Evolutionary conservation across 768 basidiomycete species (phyloP), one percentile per base, ranked within the genome.

Genomic region (Rhizopogon vinicolor): DNA sequence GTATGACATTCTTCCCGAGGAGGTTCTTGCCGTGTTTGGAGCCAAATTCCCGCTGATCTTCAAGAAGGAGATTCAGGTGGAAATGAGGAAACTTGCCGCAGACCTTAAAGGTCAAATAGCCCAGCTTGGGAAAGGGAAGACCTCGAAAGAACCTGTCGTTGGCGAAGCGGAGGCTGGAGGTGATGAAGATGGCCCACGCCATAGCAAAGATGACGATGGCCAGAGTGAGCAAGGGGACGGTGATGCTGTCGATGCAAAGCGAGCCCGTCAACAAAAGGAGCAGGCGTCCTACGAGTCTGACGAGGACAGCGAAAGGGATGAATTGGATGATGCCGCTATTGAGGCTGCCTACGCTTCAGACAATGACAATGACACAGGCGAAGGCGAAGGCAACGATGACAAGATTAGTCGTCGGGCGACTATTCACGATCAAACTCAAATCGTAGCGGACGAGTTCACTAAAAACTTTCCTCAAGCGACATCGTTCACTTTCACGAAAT

Each of bases 1-100:
- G 71, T 91, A 97, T 72, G 84, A 89, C 60, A 78, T 95, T 44
- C 78, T 78, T 39, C 78, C 85, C 1, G 63, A 73, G 16, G 89
- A 95, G 63, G 84, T 98, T 53, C 78, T 96, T 48, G 73, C 79
- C 9, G 78, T 80, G 16, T 86, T 98, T 58, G 80, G 79, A 8
- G 75, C 78, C 56, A 86, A 81, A 56, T 97, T 98, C 73, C 89
- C 93, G 8, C 72, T 82, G 12, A 80, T 77, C 43, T 75, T 99
- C 63, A 92, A 89, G 73, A 91, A 86, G 69, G 93, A 98, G 71
- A 88, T 98, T 61, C 73, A 83, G 54, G 70, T 75, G 12, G 96
- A 98, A 74, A 82, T 98, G 79, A 93, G 89, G 74, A 88, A 84
- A 67, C 76, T 92, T 33, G 87, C 88, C 60, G 81, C 84, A 18